These are phyloP conservation scores for Dothistroma pini DNA, from an alignment of 2,329 filamentous ascomycete species.

Conservation along the genomic window DNA sequence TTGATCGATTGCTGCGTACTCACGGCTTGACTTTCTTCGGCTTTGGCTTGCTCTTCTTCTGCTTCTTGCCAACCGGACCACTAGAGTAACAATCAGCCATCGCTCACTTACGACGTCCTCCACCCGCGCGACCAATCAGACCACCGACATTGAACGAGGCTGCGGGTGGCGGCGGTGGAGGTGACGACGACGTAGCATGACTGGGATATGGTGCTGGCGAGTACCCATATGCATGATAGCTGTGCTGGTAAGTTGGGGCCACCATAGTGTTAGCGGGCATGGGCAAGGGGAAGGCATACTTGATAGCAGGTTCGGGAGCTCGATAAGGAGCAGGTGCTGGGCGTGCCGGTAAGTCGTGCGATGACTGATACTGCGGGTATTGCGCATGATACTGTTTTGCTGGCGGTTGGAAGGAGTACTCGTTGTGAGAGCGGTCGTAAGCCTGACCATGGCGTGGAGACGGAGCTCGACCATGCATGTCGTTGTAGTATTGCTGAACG, in stretches of 20 bases:
- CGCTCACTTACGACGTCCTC: background rate
- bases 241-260: background rate
- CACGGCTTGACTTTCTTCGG: background rate
- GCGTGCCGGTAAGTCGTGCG: background rate
- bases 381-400: background rate
- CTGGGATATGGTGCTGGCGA: too few species aligned
- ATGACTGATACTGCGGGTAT: background rate
- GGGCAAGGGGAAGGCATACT: slow-evolving; percentile 3
- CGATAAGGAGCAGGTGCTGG: background rate
- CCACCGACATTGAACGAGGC: background rate
- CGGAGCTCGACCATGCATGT: background rate
- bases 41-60: background rate
- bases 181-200: background rate
- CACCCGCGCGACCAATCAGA: background rate
- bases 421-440: background rate
- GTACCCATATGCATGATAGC: background rate
- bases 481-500: background rate
- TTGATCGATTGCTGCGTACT: background rate
- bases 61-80: background rate
- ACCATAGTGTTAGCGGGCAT: background rate
- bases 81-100: background rate
- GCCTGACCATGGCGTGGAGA: background rate
- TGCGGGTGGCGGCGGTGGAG: background rate
- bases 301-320: background rate
- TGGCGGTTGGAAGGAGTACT: background rate